Evolutionary conservation across 2,329 filamentous ascomycete species (phyloP).

Genomic region (Claviceps humidiphila): DNA sequence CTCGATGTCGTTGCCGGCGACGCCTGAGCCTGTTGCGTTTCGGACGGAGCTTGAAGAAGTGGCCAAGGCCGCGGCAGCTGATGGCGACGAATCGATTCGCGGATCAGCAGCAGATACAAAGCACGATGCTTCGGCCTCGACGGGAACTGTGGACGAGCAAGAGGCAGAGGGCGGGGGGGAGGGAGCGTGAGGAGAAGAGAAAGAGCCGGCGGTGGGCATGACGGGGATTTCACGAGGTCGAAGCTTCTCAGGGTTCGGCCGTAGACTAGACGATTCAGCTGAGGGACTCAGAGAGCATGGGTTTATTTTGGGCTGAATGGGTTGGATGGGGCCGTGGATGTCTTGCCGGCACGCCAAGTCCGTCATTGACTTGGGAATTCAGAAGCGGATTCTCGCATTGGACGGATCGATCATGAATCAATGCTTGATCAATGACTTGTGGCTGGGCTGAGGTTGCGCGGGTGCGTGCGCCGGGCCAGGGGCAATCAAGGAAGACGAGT

Average conservation of each 20-base stretch:
- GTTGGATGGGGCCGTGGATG: not conserved
- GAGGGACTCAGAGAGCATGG: conserved; percentile 1
- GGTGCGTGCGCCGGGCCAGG: conserved; percentile 1
- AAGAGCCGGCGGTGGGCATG: conserved; percentile 6
- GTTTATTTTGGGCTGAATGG: not conserved
- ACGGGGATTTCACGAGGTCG: conserved; percentile 4
- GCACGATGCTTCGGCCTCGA: not conserved
- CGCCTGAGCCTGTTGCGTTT: conserved; percentile 5
- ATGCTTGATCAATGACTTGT: not conserved
- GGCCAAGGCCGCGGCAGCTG: conserved; percentile 5
- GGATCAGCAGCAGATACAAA: not conserved
- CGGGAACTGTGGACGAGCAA: not conserved
- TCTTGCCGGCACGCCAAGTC: conserved; percentile 1
- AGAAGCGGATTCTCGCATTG: no score
- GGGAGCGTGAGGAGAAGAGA: not conserved
- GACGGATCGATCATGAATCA: not conserved
- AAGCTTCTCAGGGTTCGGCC: conserved; percentile 3
- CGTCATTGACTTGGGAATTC: not conserved
- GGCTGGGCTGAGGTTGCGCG: conserved; percentile 1
- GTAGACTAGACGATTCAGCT: not conserved
- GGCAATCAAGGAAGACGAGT: not conserved
- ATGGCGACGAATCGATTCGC: conserved; percentile 1
- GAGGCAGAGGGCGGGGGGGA: not conserved
- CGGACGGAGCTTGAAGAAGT: conserved; percentile 7
- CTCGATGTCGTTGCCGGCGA: conserved; percentile 32